Evolutionary conservation across 345 rosid species (phyloP).

Genomic region (Gossypium longicalyx): DNA sequence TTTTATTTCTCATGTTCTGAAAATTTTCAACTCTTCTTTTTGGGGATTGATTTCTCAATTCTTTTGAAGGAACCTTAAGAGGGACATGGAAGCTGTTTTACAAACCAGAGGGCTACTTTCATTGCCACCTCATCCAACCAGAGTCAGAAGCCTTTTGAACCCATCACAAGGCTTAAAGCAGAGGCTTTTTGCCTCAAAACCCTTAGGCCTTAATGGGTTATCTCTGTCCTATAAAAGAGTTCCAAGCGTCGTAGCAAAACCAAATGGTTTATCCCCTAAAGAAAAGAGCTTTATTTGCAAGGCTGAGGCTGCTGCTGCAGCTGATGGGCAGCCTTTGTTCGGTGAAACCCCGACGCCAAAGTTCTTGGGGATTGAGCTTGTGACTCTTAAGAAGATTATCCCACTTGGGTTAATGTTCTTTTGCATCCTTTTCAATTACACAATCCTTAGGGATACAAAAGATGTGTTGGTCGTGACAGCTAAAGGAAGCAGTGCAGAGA

Average conservation of each 20-base stretch:
- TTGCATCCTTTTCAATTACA: conserved; percentile 88
- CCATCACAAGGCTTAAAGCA: conserved; percentile 72
- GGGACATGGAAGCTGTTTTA: conserved; percentile 71
- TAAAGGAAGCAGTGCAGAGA: conserved; percentile 93
- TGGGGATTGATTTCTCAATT: conserved; percentile 4
- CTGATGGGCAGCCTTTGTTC: conserved; percentile 44
- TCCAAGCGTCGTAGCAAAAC: conserved; percentile 39
- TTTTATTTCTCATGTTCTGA: background rate
- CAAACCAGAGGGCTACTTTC: conserved; percentile 79
- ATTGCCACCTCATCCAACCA: conserved; percentile 57
- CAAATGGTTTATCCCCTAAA: conserved; percentile 39
- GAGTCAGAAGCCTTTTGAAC: conserved; percentile 33
- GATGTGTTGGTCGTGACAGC: conserved; percentile 98
- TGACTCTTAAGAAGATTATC: conserved; percentile 73
- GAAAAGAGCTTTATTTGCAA: conserved; percentile 62
- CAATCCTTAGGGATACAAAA: conserved; percentile 96
- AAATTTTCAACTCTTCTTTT: conserved; percentile 8
- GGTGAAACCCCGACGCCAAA: conserved; percentile 52
- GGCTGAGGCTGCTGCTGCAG: conserved; percentile 71
- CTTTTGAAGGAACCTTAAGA: conserved; percentile 20
- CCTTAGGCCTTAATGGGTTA: conserved; percentile 41
- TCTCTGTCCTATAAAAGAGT: conserved; percentile 48
- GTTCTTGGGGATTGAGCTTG: conserved; percentile 61
- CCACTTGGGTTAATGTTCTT: conserved; percentile 96
- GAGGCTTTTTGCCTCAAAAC: conserved; percentile 58